A percentile compares a stretch with the other conserved stretches of the same genome.
Conservation (phyloP, 257 asterid genomes). For the Nicotiana paniculata region DNA sequence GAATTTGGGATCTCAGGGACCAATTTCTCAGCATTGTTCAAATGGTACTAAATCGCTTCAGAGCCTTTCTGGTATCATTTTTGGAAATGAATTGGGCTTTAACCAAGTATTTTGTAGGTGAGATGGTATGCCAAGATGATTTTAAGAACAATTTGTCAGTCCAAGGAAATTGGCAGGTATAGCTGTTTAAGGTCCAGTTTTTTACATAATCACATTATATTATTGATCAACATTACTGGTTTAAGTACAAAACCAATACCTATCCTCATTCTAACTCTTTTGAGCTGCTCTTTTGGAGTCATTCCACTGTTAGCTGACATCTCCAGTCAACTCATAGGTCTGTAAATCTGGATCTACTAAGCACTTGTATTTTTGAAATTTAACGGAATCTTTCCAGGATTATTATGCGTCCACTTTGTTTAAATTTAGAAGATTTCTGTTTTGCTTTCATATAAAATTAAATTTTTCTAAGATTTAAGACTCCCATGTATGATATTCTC, state of each 20-base stretch:
- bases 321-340: neutral
- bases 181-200: neutral
- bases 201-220: neutral
- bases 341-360: neutral
- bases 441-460: neutral
- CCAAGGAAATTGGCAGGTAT: constrained; percentile 56
- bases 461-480: no score
- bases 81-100: neutral
- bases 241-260: neutral
- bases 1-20: constrained; percentile 55
- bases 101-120: constrained; percentile 44
- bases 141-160: constrained; percentile 33
- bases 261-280: neutral
- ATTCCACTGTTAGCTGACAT: neutral
- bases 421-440: neutral
- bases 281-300: neutral
- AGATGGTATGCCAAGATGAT: constrained; percentile 39
- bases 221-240: neutral
- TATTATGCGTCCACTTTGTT: neutral
- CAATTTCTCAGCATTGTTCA: constrained; percentile 34
- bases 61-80: neutral
- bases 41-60: constrained; percentile 32
- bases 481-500: neutral
- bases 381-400: neutral
- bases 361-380: neutral